These are phyloP conservation scores for Diplodia scrobiculata DNA, from an alignment of 2,329 filamentous ascomycete species.

Conservation along the genomic window DNA sequence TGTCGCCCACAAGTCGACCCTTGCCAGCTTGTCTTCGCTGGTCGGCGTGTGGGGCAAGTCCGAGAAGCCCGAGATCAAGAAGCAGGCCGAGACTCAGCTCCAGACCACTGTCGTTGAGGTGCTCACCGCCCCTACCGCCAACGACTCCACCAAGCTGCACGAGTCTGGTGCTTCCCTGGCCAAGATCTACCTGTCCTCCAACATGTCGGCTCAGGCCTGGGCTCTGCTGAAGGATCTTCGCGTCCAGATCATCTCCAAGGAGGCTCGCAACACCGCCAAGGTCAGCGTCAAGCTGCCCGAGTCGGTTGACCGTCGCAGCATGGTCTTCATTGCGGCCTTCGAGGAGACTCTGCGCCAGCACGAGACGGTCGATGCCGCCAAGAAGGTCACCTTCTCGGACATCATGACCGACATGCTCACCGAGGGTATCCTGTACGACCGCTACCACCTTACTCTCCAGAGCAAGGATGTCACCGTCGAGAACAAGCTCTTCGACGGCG, in stretches of 20 bases:
- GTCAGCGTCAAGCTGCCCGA: conserved; percentile 40
- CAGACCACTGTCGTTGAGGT: conserved; percentile 41
- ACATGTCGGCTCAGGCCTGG: conserved; percentile 20
- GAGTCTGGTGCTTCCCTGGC: conserved; percentile 53
- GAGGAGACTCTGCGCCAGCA: conserved; percentile 49
- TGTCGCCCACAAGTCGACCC: conserved; percentile 45
- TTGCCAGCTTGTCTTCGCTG: conserved; percentile 45
- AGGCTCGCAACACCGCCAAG: conserved; percentile 34
- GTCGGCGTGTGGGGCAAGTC: conserved; percentile 44
- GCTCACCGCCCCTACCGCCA: conserved; percentile 41
- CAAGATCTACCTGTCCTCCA: conserved; percentile 44
- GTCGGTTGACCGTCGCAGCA: conserved; percentile 35
- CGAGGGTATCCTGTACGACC: conserved; percentile 42
- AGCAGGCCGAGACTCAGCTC: conserved; percentile 40
- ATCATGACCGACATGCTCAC: conserved; percentile 50
- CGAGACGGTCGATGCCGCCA: conserved; percentile 36
- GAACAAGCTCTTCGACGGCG: conserved; percentile 38
- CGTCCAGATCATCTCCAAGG: conserved; percentile 54
- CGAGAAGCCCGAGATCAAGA: conserved; percentile 45
- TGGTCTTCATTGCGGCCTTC: conserved; percentile 51
- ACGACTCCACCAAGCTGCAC: conserved; percentile 53
- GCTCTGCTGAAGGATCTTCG: conserved; percentile 45
- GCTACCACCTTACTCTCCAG: conserved; percentile 37
- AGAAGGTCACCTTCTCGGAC: conserved; percentile 42
- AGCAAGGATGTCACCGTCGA: conserved; percentile 45